A percentile compares a stretch with the other conserved stretches of the same genome.
Evolutionary conservation across 352 stramenopile species (phyloP).

Genomic region (Phytophthora melonis): DNA sequence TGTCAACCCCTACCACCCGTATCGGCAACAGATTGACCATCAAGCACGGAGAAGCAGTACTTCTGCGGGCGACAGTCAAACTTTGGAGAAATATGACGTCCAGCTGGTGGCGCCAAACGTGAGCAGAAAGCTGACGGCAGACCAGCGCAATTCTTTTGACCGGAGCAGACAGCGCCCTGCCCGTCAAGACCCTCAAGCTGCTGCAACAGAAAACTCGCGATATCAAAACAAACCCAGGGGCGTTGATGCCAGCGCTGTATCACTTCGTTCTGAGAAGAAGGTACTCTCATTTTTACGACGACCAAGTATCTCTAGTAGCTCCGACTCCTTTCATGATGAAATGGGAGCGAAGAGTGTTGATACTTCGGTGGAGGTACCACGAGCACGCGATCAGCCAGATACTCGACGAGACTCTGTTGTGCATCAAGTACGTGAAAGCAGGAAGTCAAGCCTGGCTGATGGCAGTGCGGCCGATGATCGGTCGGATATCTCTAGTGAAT

Average conservation of each 20-base stretch:
- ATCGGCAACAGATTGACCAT: slow-evolving; percentile 41
- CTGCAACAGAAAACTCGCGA: slow-evolving; percentile 4
- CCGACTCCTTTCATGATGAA: slow-evolving; percentile 19
- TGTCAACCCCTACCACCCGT: slow-evolving; percentile 22
- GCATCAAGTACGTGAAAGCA: background rate
- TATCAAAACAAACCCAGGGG: slow-evolving; percentile 1
- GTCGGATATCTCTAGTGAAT: slow-evolving; percentile 44
- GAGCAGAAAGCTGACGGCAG: slow-evolving; percentile 41
- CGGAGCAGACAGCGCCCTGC: slow-evolving; percentile 25
- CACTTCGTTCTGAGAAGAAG: background rate
- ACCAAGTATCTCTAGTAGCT: slow-evolving; percentile 13
- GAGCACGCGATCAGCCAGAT: background rate
- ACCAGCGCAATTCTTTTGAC: slow-evolving; percentile 22
- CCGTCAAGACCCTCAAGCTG: slow-evolving; percentile 9
- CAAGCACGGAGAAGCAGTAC: too few relatives aligned
- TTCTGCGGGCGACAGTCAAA: slow-evolving; percentile 13
- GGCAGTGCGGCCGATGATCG: background rate
- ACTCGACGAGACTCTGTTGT: background rate
- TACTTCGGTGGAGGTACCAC: background rate
- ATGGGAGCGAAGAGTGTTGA: slow-evolving; percentile 8
- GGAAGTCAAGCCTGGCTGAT: background rate
- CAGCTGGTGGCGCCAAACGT: slow-evolving; percentile 47
- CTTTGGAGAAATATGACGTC: slow-evolving; percentile 44
- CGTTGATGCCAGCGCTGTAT: background rate
- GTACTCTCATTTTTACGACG: slow-evolving; percentile 4